A percentile compares a stretch with the other conserved stretches of the same genome.
Evolutionary conservation across 2,329 filamentous ascomycete species (phyloP).

Genomic region (Epichloe gansuensis): DNA sequence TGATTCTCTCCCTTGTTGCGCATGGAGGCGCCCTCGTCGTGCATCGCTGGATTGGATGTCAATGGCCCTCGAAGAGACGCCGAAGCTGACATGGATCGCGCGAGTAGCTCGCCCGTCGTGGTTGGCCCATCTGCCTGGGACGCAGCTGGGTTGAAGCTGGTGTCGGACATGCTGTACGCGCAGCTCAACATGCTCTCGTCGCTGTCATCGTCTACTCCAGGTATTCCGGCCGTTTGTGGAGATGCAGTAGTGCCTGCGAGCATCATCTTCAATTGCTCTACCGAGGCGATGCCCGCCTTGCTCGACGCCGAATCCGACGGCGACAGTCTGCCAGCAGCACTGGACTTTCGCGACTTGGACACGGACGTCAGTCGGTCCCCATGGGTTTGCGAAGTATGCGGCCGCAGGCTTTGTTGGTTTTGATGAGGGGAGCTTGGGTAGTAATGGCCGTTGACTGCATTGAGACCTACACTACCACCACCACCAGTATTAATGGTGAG

Average conservation of each 20-base stretch:
- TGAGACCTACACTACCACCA: constrained; percentile 19
- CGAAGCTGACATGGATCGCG: constrained; percentile 23
- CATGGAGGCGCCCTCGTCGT: constrained; percentile 8
- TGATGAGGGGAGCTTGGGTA: constrained; percentile 34
- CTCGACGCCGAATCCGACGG: constrained; percentile 30
- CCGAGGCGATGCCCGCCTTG: constrained; percentile 42
- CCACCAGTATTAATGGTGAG: constrained; percentile 40
- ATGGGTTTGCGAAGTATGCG: constrained; percentile 31
- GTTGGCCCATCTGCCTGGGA: constrained; percentile 9
- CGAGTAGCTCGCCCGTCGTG: constrained; percentile 17
- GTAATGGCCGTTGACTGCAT: constrained; percentile 25
- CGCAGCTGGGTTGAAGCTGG: constrained; percentile 41
- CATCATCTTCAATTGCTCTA: constrained; percentile 52
- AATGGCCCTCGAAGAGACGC: constrained; percentile 26
- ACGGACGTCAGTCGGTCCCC: constrained; percentile 21
- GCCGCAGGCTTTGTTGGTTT: constrained; percentile 38
- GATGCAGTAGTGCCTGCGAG: constrained; percentile 40
- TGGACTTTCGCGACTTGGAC: constrained; percentile 40
- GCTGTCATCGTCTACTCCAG: constrained; percentile 35
- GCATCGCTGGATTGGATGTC: constrained; percentile 29
- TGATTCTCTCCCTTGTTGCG: constrained; percentile 8
- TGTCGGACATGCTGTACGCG: constrained; percentile 54
- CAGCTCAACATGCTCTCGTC: constrained; percentile 63
- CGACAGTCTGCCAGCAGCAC: constrained; percentile 39
- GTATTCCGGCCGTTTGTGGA: constrained; percentile 24